Evolutionary conservation across 768 basidiomycete genomes (phyloP).

Genomic region (Suillus discolor): DNA sequence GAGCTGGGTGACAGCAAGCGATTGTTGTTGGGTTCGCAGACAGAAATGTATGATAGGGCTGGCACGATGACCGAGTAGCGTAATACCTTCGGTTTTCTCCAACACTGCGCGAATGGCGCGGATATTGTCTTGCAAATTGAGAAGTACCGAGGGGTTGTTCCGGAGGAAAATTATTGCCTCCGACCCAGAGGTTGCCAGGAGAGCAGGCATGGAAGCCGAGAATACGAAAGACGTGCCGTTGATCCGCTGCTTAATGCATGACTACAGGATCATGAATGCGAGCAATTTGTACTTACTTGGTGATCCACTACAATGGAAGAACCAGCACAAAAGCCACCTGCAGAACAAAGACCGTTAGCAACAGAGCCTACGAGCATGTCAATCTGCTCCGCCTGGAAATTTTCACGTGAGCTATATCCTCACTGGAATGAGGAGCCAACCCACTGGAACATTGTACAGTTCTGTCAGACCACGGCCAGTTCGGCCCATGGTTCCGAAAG

Average conservation of each 20-base stretch:
- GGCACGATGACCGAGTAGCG: conserved; percentile 81
- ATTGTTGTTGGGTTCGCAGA: conserved; percentile 42
- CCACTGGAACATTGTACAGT: conserved; percentile 88
- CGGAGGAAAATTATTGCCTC: conserved; percentile 83
- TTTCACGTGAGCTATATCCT: conserved; percentile 2
- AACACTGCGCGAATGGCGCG: conserved; percentile 77
- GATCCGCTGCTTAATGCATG: conserved; percentile 63
- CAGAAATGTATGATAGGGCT: conserved; percentile 90
- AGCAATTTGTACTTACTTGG: conserved; percentile 52
- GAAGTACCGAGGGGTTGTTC: conserved; percentile 74
- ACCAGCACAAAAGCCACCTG: conserved; percentile 96
- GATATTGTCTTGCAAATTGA: conserved; percentile 79
- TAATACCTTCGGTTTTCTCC: conserved; percentile 78
- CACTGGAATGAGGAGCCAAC: conserved; percentile 26
- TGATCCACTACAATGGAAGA: conserved; percentile 81
- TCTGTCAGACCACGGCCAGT: conserved; percentile 96
- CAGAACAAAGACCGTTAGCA: conserved; percentile 78
- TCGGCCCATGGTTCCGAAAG: conserved; percentile 90
- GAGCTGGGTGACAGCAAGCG: conserved; percentile 24
- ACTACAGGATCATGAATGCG: not conserved
- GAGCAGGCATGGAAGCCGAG: conserved; percentile 91
- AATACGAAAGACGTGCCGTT: conserved; percentile 96
- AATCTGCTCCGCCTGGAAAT: conserved; percentile 74
- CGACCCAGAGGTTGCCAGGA: conserved; percentile 86
- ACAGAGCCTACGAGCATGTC: conserved; percentile 96